Evolutionary conservation across 257 asterid species (phyloP), one percentile per base, ranked within the genome.

Genomic region (Fraxinus cuspidata): DNA sequence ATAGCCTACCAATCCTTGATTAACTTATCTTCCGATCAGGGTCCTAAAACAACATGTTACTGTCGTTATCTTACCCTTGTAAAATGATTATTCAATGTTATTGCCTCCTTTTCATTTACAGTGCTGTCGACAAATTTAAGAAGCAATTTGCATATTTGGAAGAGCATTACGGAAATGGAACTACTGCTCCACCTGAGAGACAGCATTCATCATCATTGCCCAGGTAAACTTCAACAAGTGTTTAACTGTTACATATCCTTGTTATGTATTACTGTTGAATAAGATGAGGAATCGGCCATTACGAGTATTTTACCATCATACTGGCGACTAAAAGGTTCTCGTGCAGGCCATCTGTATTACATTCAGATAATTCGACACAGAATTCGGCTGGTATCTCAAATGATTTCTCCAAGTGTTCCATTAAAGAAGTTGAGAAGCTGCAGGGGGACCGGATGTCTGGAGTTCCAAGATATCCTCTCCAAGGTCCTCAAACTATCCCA

Each of bases 61-160:
- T 12, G 12, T 19, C 0, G 7, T 10, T 32, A 49, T 47, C 68
- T 73, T 49, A 42, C 15, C 60, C 18, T 25, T 12, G 10, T 25
- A 28, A 74, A 25, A 7, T 23, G n/a, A n/a, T 58, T 32, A 56
- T 5, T 74, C 18, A 32, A 31, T 74, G 7, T 40, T 37, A 37
- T 32, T 40, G 21, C 63, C 32, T 51, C 58, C n/a, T 65, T 75
- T 4, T 29, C 49, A 37, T 76, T 77, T 18, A 1, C 91, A 96
- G 99, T 85, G 99, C 98, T 12, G 98, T 96, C 3, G 99, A 93
- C 87, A 96, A 96, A 82, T 96, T 96, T 76, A 93, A 96, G 92
- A 92, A 93, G 84, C 98, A 96, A 75, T 96, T 96, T 81, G 98
- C 99, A 0, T 89, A 84, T 84, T 97, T 90, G 69, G 99, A 96